Percentiles rank a stretch among this genome's conserved stretches.
Conservation (phyloP, 306 rosid species). For the Clitoria ternatea region DNA sequence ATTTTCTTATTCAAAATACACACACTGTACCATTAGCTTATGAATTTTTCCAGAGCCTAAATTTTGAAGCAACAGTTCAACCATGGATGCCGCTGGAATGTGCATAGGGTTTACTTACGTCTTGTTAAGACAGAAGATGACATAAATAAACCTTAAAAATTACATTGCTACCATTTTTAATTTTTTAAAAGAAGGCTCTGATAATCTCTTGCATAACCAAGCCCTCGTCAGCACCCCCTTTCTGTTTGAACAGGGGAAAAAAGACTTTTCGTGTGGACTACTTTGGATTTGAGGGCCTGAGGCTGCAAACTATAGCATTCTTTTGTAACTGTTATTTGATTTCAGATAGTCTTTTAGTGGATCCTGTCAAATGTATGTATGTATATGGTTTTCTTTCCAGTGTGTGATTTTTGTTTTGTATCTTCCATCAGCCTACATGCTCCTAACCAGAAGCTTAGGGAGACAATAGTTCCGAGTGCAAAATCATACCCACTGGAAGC, state of each 20-base stretch:
- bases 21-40: neutral
- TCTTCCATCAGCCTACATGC: conserved; percentile 76
- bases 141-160: neutral
- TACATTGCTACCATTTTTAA: neutral
- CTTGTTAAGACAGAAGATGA: neutral
- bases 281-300: neutral
- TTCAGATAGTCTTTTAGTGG: neutral
- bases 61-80: neutral
- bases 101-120: neutral
- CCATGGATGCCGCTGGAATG: neutral
- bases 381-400: conserved; percentile 3
- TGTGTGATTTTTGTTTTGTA: conserved; percentile 15
- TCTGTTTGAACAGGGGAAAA: too few relatives aligned
- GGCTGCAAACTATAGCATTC: neutral
- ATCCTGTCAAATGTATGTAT: conserved; percentile 4
- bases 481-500: conserved; percentile 89
- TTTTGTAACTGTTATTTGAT: neutral
- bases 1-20: too few relatives aligned
- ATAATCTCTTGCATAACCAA: neutral
- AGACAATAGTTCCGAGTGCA: conserved; percentile 91
- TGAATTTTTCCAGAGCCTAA: neutral
- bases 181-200: neutral
- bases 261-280: neutral
- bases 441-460: conserved; percentile 95
- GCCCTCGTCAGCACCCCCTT: neutral